A percentile compares a stretch with the other conserved stretches of the same genome.
These are phyloP conservation scores for Coffea eugenioides DNA, from an alignment of 257 asterid species.

Conservation along the genomic window DNA sequence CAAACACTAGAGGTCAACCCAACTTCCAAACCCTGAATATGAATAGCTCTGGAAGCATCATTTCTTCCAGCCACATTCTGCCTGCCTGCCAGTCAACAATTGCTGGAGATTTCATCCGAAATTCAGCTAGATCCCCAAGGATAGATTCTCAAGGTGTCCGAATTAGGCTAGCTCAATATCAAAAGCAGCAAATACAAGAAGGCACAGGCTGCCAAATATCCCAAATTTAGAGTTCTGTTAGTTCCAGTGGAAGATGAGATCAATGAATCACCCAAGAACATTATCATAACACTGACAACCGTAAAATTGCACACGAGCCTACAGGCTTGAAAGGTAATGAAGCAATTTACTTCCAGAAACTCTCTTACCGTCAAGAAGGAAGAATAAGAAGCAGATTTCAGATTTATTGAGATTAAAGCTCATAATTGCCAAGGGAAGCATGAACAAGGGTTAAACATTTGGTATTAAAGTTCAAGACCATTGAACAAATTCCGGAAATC, in stretches of 20 bases:
- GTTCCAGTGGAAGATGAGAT: not conserved
- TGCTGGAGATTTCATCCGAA: not conserved
- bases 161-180: slow-evolving; percentile 6
- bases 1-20: not conserved
- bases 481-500: not conserved
- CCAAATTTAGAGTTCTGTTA: not conserved
- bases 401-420: not conserved
- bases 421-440: not conserved
- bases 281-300: not conserved
- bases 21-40: not conserved
- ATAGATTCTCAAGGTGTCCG: not conserved
- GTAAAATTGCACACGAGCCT: not conserved
- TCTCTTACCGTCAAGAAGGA: not conserved
- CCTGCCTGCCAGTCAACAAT: not conserved
- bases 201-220: not conserved
- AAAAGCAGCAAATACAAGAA: not conserved
- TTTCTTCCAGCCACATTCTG: not conserved
- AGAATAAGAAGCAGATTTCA: not conserved
- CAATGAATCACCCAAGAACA: not conserved
- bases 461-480: not conserved
- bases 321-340: not conserved
- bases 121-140: not conserved
- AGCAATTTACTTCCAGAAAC: not conserved
- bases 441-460: too few relatives aligned
- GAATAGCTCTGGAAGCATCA: not conserved